Evolutionary conservation across 345 rosid genomes (phyloP).

Genomic region (Erucastrum elatum): DNA sequence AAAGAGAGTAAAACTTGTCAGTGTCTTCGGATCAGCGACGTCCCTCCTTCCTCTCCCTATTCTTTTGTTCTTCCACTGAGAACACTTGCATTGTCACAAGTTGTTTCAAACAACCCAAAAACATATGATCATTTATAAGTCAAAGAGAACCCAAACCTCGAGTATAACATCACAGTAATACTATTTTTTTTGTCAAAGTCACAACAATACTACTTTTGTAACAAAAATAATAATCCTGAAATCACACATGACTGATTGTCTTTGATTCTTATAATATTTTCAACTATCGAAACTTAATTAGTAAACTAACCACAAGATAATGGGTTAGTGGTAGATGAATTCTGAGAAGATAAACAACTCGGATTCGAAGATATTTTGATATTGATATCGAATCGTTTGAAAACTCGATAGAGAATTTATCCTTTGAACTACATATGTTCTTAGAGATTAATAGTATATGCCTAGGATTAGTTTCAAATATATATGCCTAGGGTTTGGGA

Average conservation of each 20-base stretch:
- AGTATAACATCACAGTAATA: background rate
- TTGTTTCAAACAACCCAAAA: background rate
- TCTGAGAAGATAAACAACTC: too few relatives aligned
- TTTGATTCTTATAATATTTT: background rate
- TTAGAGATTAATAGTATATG: too few relatives aligned
- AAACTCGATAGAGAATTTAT: too few relatives aligned
- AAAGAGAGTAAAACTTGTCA: constrained; percentile 24
- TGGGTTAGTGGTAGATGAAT: too few relatives aligned
- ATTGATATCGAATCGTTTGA: too few relatives aligned
- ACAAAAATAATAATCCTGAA: background rate
- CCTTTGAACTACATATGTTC: too few relatives aligned
- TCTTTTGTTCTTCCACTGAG: background rate
- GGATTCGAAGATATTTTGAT: too few relatives aligned
- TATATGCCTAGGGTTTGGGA: too few relatives aligned
- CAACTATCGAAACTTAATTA: background rate
- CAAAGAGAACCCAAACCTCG: background rate
- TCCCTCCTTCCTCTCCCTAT: constrained; percentile 24
- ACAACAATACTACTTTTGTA: background rate
- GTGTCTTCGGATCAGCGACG: constrained; percentile 38
- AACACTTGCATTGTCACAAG: background rate
- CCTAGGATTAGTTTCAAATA: too few relatives aligned
- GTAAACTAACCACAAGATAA: background rate
- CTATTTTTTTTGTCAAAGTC: background rate
- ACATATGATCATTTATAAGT: background rate
- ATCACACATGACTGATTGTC: background rate